Evolutionary conservation across 1,284 basidiomycete genomes (phyloP), one percentile per base, ranked within the genome.

Genomic region (Mrakiaceae sp.): DNA sequence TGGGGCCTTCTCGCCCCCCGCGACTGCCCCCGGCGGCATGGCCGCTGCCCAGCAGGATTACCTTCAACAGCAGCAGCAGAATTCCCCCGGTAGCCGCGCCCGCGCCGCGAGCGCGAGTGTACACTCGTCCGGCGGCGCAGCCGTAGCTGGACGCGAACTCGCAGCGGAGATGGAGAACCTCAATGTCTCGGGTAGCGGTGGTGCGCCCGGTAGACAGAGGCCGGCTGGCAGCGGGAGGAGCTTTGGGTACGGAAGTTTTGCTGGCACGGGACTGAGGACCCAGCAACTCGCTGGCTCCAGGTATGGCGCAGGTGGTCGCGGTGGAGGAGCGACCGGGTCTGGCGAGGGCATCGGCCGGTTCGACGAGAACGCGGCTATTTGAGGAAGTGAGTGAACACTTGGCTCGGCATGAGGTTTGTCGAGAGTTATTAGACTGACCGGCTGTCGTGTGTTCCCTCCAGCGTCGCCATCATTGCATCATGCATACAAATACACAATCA

Each of bases 41-140:
- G 14, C 53, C 3, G 47, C 43, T 6, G 11, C 14, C 53, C 42
- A 47, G 5, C 8, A 44, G 7, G 64, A 66, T 52, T 66, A 66
- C 60, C 64, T 66, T 3, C 62, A 63, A 46, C 62, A 63, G 54
- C 62, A 63, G 55, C 64, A 62, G 56, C 60, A 62, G 50, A 47
- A 63, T 43, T 54, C 58, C 39, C 16, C 60, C 5, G 57, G 59
- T 3, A 44, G 53, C 3, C 49, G 64, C 14, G 51, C 60, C 5
- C 55, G 64, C 46, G 64, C 64, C 2, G 64, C 64, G n/a, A 62
- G 60, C 1, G 64, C 60, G n/a, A 62, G 60, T 43, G 59, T 62
- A 12, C 60, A 62, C 44, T n/a, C 46, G 16, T 43, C 43, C 3
- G 48, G 48, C 49, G 50, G 49, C 8, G 40, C n/a, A 8, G 60